Evolutionary conservation across 345 rosid genomes (phyloP).

Genomic region (Euphorbia tirucalli): DNA sequence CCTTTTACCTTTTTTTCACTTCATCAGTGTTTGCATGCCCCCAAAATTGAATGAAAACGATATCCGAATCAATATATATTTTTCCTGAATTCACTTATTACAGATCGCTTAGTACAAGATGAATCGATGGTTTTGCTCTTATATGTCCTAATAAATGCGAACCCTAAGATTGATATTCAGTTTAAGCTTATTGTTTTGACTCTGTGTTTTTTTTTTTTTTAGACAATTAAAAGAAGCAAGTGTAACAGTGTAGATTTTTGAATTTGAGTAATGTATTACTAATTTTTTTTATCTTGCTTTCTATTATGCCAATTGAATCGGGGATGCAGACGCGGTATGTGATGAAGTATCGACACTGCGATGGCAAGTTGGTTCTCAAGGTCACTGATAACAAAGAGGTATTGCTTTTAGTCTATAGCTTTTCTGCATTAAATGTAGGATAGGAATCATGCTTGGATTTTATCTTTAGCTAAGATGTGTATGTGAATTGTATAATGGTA

Average conservation of each 20-base stretch:
- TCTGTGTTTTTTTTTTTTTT: too few relatives aligned
- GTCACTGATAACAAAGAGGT: conserved; percentile 98
- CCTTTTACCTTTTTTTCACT: neutral
- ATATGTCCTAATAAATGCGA: neutral
- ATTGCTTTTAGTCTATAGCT: conserved; percentile 4
- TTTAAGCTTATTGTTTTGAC: neutral
- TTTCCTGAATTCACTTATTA: neutral
- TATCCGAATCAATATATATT: too few relatives aligned
- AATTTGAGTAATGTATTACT: neutral
- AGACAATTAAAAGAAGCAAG: neutral
- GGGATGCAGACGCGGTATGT: conserved; percentile 72
- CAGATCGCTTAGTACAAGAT: neutral
- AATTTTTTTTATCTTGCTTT: neutral
- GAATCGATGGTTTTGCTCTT: neutral
- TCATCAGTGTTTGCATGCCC: conserved; percentile 17
- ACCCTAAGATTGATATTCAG: neutral
- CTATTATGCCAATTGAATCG: neutral
- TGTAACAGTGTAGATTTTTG: neutral
- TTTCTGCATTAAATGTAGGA: neutral
- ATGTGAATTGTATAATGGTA: neutral
- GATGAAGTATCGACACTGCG: conserved; percentile 89
- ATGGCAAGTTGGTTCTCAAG: conserved; percentile 94
- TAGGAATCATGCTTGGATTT: neutral
- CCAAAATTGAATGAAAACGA: too few relatives aligned
- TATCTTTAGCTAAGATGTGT: neutral